A percentile compares a stretch with the other conserved stretches of the same genome.
Evolutionary conservation across 1,284 basidiomycete genomes (phyloP).

Genomic region (Cryptococcus depauperatus): DNA sequence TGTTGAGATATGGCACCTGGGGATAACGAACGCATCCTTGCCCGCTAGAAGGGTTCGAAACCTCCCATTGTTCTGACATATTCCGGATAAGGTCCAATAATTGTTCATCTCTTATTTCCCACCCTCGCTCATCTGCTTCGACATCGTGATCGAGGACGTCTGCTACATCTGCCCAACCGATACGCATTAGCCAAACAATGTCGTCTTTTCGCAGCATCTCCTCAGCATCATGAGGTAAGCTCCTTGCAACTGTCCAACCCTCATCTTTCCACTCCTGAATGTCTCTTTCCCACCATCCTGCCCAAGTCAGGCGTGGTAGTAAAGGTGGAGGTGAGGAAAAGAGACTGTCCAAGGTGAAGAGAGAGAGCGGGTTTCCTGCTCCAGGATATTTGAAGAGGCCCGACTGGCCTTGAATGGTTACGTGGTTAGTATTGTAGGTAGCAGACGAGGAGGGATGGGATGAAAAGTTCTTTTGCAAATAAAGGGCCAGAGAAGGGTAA

Average conservation of each 20-base stretch:
- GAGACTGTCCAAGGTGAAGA: constrained; percentile 36
- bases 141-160: constrained; percentile 32
- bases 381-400: constrained; percentile 1
- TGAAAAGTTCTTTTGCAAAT: constrained; percentile 50
- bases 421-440: constrained; percentile 16
- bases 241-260: constrained; percentile 15
- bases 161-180: constrained; percentile 40
- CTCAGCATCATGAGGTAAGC: neutral
- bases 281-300: constrained; percentile 34
- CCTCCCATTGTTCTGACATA: constrained; percentile 25
- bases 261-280: constrained; percentile 9
- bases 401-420: constrained; percentile 10
- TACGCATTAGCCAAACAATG: constrained; percentile 27
- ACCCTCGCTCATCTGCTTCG: constrained; percentile 5
- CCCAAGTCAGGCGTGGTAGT: constrained; percentile 32
- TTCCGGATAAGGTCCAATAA: constrained; percentile 15
- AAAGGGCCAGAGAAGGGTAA: constrained; percentile 81
- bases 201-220: constrained; percentile 9
- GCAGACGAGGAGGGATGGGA: constrained; percentile 19
- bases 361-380: constrained; percentile 28
- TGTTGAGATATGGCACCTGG: neutral
- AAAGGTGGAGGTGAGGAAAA: constrained; percentile 40
- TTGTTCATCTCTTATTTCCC: constrained; percentile 19
- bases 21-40: constrained; percentile 29
- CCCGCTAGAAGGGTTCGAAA: constrained; percentile 6